phyloP scores from a whole-genome alignment of 2,329 filamentous ascomycete species.

The Corinectria fuckeliana region DNA sequence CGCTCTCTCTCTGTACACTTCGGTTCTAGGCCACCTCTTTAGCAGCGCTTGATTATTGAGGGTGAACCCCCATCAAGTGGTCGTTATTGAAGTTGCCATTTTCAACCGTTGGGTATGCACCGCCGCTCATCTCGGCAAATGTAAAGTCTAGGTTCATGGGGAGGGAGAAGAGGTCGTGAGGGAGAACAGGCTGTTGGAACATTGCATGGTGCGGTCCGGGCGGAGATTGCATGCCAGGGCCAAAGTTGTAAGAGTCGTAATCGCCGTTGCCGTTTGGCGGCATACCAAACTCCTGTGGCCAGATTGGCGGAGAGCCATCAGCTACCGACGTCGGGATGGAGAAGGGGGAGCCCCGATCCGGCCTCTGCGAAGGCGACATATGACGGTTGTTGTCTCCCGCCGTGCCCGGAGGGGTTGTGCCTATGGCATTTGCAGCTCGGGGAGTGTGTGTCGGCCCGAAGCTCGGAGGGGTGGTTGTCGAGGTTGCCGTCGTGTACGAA shows the following conservation, averaged over 20 bases:
- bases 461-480: slow-evolving; percentile 6
- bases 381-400: slow-evolving; percentile 26
- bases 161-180: slow-evolving; percentile 93
- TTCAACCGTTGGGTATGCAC: slow-evolving; percentile 67
- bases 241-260: slow-evolving; percentile 53
- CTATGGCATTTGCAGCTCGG: slow-evolving; percentile 17
- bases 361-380: slow-evolving; percentile 38
- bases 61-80: not conserved
- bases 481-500: slow-evolving; percentile 6
- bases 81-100: slow-evolving; percentile 58
- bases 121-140: slow-evolving; percentile 73
- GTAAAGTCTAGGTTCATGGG: slow-evolving; percentile 96
- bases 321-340: slow-evolving; percentile 37
- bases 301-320: slow-evolving; percentile 55
- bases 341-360: slow-evolving; percentile 34
- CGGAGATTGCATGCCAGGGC: slow-evolving; percentile 48
- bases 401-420: slow-evolving; percentile 8
- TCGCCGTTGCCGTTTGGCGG: slow-evolving; percentile 45
- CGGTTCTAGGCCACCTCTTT: not conserved
- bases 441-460: slow-evolving; percentile 17
- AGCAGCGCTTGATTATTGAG: not conserved
- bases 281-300: slow-evolving; percentile 54
- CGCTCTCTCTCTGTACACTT: not conserved
- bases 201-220: slow-evolving; percentile 39
- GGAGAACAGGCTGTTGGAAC: slow-evolving; percentile 87